Conservation (phyloP, 2,329 filamentous ascomycete genomes). For the Dactylonectria estremocensis region DNA sequence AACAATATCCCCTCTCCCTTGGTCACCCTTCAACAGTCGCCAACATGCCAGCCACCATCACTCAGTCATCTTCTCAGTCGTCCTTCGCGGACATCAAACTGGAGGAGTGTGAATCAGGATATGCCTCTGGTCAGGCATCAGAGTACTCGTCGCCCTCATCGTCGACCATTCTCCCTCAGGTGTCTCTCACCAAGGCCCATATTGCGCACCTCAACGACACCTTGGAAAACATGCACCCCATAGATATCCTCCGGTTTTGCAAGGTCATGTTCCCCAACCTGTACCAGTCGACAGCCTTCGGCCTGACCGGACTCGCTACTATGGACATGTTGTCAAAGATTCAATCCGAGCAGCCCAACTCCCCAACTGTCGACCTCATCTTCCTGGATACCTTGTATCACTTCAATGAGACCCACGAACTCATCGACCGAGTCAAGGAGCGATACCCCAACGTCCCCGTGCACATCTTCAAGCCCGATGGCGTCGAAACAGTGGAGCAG, state of each 20-base stretch:
- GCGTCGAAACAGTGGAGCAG: constrained; percentile 78
- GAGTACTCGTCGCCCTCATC: constrained; percentile 56
- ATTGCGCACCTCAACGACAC: constrained; percentile 92
- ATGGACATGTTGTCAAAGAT: constrained; percentile 90
- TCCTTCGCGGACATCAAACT: constrained; percentile 59
- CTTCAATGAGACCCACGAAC: constrained; percentile 82
- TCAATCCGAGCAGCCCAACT: constrained; percentile 73
- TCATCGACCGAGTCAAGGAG: constrained; percentile 81
- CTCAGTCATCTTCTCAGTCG: constrained; percentile 58
- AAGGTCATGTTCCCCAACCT: constrained; percentile 91
- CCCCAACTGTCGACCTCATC: constrained; percentile 75
- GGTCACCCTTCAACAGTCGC: constrained; percentile 40
- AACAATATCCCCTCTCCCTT: constrained; percentile 32
- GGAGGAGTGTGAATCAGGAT: constrained; percentile 82
- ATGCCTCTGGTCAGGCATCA: constrained; percentile 71
- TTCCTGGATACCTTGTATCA: constrained; percentile 90
- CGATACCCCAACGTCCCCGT: constrained; percentile 85
- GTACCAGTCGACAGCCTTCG: constrained; percentile 89
- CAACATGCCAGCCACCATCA: constrained; percentile 55
- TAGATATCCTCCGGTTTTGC: constrained; percentile 94
- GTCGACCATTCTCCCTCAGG: constrained; percentile 72
- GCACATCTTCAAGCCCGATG: constrained; percentile 91
- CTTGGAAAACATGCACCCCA: constrained; percentile 87
- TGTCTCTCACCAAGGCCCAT: constrained; percentile 90
- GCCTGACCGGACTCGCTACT: constrained; percentile 84